These are phyloP conservation scores for Tephrocybe sp. DNA, from an alignment of 768 basidiomycete genomes.

Conservation along the genomic window DNA sequence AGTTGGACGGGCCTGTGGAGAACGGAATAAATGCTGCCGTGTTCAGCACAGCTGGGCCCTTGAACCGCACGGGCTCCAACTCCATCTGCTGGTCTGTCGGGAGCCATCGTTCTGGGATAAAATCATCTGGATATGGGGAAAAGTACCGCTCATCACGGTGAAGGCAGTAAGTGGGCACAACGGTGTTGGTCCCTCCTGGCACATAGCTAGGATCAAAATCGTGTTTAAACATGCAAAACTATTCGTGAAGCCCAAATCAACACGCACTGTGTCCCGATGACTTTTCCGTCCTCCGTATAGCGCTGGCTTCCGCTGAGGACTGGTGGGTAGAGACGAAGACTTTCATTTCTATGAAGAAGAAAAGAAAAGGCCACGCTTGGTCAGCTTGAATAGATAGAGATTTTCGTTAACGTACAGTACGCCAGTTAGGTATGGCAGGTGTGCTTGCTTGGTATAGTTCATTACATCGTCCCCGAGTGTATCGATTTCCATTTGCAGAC, in stretches of 20 bases:
- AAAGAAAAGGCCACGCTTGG: too few species aligned
- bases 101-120: constrained; percentile 44
- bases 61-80: constrained; percentile 36
- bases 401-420: constrained; percentile 28
- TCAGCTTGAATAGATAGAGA: background rate
- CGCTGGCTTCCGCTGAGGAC: constrained; percentile 50
- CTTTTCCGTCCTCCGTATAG: constrained; percentile 33
- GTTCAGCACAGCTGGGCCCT: constrained; percentile 23
- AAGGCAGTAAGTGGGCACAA: constrained; percentile 41
- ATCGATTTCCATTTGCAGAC: constrained; percentile 37
- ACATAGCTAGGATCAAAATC: constrained; percentile 32
- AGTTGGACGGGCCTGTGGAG: constrained; percentile 40
- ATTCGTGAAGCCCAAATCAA: background rate
- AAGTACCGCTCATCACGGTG: constrained; percentile 50
- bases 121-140: constrained; percentile 41
- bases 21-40: constrained; percentile 40
- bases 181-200: constrained; percentile 43
- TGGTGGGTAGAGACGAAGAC: constrained; percentile 48
- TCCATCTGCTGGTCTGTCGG: constrained; percentile 16
- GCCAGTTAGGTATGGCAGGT: constrained; percentile 36
- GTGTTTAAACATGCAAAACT: too few species aligned
- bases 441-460: constrained; percentile 26
- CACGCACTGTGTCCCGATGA: constrained; percentile 40
- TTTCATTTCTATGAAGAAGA: constrained; percentile 46
- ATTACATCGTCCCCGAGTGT: constrained; percentile 23